Evolutionary conservation across 768 basidiomycete species (phyloP).

Genomic region (Gloeophyllum trabeum): DNA sequence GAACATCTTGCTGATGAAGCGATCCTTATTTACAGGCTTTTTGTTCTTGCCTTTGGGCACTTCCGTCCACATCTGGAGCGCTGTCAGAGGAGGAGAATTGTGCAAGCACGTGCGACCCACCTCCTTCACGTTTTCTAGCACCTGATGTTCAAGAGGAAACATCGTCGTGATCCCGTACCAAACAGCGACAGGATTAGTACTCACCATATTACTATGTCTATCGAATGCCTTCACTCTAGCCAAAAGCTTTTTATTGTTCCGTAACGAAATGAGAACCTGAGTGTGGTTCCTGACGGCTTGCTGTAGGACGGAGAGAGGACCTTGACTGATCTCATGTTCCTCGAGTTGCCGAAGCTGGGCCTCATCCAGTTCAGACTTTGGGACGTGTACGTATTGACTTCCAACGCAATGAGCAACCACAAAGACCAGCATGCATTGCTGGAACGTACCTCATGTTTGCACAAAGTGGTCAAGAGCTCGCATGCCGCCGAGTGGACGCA

Average conservation of each 20-base stretch:
- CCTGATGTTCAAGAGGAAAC: conserved; percentile 30
- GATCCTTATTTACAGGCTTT: conserved; percentile 97
- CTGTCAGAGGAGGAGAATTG: background rate
- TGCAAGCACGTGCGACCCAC: conserved; percentile 25
- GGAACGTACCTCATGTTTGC: no score
- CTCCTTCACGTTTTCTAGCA: conserved; percentile 97
- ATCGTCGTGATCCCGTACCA: conserved; percentile 3
- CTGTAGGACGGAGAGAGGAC: conserved; percentile 92
- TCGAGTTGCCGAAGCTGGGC: conserved; percentile 92
- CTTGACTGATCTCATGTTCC: conserved; percentile 97
- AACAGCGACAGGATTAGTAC: conserved; percentile 14
- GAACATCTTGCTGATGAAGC: conserved; percentile 99
- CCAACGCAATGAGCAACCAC: conserved; percentile 1
- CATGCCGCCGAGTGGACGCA: background rate
- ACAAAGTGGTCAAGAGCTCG: no score
- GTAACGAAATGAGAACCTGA: conserved; percentile 91
- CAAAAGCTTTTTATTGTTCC: conserved; percentile 97
- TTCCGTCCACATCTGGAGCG: conserved; percentile 94
- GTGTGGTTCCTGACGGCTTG: conserved; percentile 96
- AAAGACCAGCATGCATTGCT: no score
- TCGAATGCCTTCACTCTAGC: conserved; percentile 98
- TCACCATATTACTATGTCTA: conserved; percentile 95
- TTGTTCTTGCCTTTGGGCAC: conserved; percentile 96
- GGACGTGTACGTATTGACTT: conserved; percentile 95
- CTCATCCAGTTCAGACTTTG: conserved; percentile 96